Base-by-base conservation (phyloP, 352 stramenopile species). In the Pythium aristosporum region DNA sequence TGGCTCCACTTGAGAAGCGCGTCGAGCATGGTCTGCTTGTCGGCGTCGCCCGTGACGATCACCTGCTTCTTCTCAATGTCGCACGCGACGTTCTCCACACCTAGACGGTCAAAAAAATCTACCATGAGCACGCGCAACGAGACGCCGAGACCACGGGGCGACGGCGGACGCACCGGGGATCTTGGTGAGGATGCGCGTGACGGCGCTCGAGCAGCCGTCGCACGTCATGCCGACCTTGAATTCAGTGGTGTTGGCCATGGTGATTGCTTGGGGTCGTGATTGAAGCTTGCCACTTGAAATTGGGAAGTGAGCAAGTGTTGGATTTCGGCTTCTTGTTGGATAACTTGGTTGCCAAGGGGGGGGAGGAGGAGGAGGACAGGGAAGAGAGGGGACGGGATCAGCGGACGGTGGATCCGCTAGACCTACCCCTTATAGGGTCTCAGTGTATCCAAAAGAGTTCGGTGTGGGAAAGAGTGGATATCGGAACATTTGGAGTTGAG, bases 191-290 rank as follows among this genome's bases (percentile, higher is more conserved):
- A 97, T 97, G 71, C 87, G 86, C 63, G 87, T 93, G 80, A 87
- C 89, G 65, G 89, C 87, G 71, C 75, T 89, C 57, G 85, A 94
- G 83, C 87, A 97, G 75, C 87, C 88, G 34, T 93, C 86, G 80
- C 88, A 96, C 42, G 85, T 93, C 87, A 96, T 96, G 69, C 86
- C 85, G 59, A 95, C 87, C 75, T 92, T 94, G 77, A 96, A 96
- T 58, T 93, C 85, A n/a, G 65, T 71, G 16, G 57, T 49, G 55
- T 62, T 62, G 54, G 51, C 63, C 54, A 63, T 65, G 30, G 20
- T 57, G 44, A 20, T 23, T 50, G 50, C 12, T 5, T n/a, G 9
- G 50, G 5, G 39, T 28, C 43, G 21, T 5, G 25, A 39, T 51
- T 56, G 58, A 57, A 63, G 37, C 36, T 48, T 63, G 57, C 28